Base-by-base conservation (phyloP, 305 asterid genomes). In the Solanum hybrid region DNA sequence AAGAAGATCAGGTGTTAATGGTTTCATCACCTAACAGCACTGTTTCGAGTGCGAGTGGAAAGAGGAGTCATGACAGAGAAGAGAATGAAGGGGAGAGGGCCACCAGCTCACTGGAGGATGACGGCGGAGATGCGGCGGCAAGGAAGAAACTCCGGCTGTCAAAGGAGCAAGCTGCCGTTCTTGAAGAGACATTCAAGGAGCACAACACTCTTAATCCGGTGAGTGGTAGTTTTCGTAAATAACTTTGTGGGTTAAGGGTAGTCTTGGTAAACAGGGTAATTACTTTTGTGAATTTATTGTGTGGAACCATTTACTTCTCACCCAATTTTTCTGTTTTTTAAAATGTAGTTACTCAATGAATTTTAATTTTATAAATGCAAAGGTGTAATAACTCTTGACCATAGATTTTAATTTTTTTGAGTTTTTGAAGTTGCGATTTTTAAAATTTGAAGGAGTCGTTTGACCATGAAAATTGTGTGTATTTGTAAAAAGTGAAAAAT, bases 161-260 rank as follows among this genome's bases (percentile, higher is more conserved):
- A 7, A 98, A 96, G 91, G 99, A 98, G n/a, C 99, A 97, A 93
- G 99, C 99, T 42, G 96, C 94, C 13, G 91, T 97, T 85, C 98
- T 97, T 4, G 99, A 96, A 38, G 99, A 97, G 88, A 95, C 99
- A 0, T 97, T 97, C 93, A 96, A 95, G 93, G 98, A 94, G 89
- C 98, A 97, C 89, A 94, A 94, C 88, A 95, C 98, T 22, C 98
- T 96, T 38, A 96, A 94, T 88, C 98, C 99, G 91, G 98, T 94
- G 79, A 93, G 96, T 94, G 92, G 91, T 91, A 38, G 4, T 88
- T 90, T 78, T 51, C 24, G 92, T 77, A 71, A 91, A 17, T 34
- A 0, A 60, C n/a, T 27, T 14, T 3, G 24, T 38, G 37, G 27
- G 38, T 32, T 17, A 78, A 86, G 90, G 92, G 87, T 85, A 73